These are phyloP conservation scores for Kluyveromyces dobzhanskii DNA, from an alignment of 805 yeast genomes.

Conservation along the genomic window DNA sequence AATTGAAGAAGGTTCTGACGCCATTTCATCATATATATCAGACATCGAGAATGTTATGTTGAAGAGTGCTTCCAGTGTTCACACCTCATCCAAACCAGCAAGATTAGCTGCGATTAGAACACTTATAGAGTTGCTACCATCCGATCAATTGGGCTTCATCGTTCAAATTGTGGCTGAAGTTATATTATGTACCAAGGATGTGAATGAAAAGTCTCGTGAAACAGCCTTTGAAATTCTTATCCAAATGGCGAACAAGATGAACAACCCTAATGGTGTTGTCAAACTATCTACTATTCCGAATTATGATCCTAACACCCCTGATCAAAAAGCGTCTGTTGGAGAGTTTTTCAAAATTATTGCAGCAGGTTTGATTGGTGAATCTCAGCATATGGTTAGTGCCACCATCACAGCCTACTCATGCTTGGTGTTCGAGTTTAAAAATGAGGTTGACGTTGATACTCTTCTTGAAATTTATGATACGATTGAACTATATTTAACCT, in stretches of 20 bases:
- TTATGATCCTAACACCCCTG: conserved; percentile 53
- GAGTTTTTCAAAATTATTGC: conserved; percentile 89
- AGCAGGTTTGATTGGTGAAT: conserved; percentile 92
- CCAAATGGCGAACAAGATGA: conserved; percentile 74
- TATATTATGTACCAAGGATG: conserved; percentile 83
- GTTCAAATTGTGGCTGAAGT: conserved; percentile 81
- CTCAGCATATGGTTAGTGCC: conserved; percentile 97
- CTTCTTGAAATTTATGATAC: conserved; percentile 74
- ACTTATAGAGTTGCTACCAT: conserved; percentile 55
- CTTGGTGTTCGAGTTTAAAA: conserved; percentile 76
- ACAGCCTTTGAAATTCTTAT: conserved; percentile 68
- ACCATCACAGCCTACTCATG: conserved; percentile 85
- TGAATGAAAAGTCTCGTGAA: conserved; percentile 85
- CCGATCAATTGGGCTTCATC: conserved; percentile 59
- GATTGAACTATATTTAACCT: conserved; percentile 81
- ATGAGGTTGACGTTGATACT: conserved; percentile 48
- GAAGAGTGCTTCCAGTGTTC: conserved; percentile 47
- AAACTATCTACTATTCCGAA: conserved; percentile 60
- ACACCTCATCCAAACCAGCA: conserved; percentile 71
- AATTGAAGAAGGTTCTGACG: conserved; percentile 50
- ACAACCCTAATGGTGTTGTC: conserved; percentile 55
- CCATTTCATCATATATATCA: conserved; percentile 42
- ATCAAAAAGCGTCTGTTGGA: conserved; percentile 54
- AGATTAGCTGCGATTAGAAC: conserved; percentile 62
- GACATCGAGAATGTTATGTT: conserved; percentile 56